Evolutionary conservation across 2,329 filamentous ascomycete genomes (phyloP).

Genomic region (Cordyceps javanica): DNA sequence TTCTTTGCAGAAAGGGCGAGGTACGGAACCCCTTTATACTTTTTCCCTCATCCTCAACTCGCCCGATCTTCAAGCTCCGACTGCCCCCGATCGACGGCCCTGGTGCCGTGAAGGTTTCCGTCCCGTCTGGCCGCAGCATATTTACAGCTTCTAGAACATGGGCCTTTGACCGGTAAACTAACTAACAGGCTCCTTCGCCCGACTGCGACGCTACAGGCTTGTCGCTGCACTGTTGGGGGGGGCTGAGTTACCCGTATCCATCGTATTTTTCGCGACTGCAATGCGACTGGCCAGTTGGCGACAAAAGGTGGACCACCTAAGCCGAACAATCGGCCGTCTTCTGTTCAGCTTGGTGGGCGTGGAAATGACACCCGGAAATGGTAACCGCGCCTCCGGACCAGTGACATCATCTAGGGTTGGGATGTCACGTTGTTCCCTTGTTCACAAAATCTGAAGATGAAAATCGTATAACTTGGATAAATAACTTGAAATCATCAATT

Average conservation of each 20-base stretch:
- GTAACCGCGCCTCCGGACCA: background rate
- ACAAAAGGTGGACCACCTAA: background rate
- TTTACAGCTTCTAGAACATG: background rate
- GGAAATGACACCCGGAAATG: background rate
- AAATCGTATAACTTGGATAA: background rate
- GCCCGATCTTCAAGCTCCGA: background rate
- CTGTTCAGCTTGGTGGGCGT: background rate
- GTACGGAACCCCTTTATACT: background rate
- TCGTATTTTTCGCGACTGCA: slow-evolving; percentile 5
- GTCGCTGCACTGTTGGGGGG: background rate
- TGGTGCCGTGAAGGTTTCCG: background rate
- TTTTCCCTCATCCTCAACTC: background rate
- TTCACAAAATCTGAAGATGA: too few relatives aligned
- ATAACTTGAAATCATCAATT: slow-evolving; percentile 6
- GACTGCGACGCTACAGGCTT: background rate
- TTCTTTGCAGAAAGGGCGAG: background rate
- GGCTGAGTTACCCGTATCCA: slow-evolving; percentile 8
- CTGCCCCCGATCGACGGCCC: background rate
- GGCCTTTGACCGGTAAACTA: too few relatives aligned
- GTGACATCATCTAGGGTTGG: background rate
- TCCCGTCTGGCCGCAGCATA: background rate
- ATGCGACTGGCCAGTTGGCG: background rate
- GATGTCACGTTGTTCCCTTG: background rate
- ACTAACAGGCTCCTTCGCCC: background rate
- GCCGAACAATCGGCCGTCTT: background rate